phyloP scores from a whole-genome alignment of 768 basidiomycete genomes.

The Panus rudis region DNA sequence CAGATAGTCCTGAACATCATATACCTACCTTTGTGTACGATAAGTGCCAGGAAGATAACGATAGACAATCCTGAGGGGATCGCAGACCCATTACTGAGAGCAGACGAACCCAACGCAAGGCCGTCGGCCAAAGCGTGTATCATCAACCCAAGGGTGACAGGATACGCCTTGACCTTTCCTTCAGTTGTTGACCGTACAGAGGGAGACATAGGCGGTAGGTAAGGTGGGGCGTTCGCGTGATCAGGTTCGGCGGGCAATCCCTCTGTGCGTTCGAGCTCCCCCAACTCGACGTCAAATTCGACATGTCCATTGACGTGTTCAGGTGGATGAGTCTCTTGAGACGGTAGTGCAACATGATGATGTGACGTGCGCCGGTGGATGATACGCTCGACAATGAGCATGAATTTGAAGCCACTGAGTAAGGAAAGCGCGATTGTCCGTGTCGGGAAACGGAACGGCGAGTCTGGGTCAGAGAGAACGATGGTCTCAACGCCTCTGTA shows the following conservation, averaged over 20 bases:
- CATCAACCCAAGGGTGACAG: conserved; percentile 79
- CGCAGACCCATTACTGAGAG: conserved; percentile 29
- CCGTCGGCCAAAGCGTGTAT: conserved; percentile 91
- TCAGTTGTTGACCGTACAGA: conserved; percentile 10
- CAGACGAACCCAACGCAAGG: conserved; percentile 81
- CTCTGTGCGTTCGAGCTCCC: conserved; percentile 44
- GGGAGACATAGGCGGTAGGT: conserved; percentile 2
- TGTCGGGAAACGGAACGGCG: conserved; percentile 39
- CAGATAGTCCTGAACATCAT: background rate
- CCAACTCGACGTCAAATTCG: conserved; percentile 59
- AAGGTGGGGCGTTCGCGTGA: conserved; percentile 8
- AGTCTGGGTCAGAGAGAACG: conserved; percentile 26
- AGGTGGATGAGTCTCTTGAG: conserved; percentile 10
- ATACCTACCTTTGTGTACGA: conserved; percentile 77
- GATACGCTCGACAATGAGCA: conserved; percentile 66
- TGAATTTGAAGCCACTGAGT: conserved; percentile 52
- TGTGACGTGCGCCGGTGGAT: conserved; percentile 36
- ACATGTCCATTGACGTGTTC: conserved; percentile 18
- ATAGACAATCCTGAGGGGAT: conserved; percentile 48
- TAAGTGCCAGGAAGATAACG: conserved; percentile 84
- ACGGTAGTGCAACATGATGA: conserved; percentile 12
- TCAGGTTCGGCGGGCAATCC: conserved; percentile 14
- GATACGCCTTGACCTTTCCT: conserved; percentile 41
- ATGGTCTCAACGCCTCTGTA: conserved; percentile 69
- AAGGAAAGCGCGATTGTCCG: conserved; percentile 56